Percentiles rank a stretch among this genome's conserved stretches.
Conservation (phyloP, 2,329 filamentous ascomycete species). For the Scopulariopsis brevicaulis region DNA sequence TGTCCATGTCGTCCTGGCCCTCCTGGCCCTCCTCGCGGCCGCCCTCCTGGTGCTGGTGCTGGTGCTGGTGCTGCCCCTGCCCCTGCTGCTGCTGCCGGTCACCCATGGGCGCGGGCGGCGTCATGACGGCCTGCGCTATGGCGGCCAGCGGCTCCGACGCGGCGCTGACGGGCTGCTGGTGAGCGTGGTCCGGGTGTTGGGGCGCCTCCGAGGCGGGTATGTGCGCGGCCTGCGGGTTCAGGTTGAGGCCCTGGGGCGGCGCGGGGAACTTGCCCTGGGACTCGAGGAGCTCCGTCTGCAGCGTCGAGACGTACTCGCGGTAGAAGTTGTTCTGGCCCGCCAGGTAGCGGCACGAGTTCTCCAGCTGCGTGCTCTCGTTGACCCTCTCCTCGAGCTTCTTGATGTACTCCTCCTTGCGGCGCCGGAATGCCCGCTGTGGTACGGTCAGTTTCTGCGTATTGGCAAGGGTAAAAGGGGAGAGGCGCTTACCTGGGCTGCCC, state of each 20-base stretch:
- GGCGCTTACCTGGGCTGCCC: conserved; percentile 78
- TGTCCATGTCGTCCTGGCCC: conserved; percentile 40
- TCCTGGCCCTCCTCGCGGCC: not conserved
- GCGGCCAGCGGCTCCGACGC: conserved; percentile 6
- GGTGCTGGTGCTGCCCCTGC: conserved; percentile 2
- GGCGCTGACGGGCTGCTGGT: not conserved
- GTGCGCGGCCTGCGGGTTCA: conserved; percentile 36
- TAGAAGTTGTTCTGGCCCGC: conserved; percentile 84
- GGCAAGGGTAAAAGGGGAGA: no score
- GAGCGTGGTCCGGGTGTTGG: not conserved
- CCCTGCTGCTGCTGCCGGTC: conserved; percentile 6
- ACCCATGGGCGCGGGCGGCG: conserved; percentile 2
- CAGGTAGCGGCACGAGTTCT: conserved; percentile 66
- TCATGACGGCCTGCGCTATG: conserved; percentile 4
- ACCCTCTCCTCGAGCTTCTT: conserved; percentile 95
- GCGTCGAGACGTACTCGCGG: conserved; percentile 82
- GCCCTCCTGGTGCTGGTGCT: no score
- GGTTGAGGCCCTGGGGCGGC: conserved; percentile 68
- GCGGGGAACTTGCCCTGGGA: conserved; percentile 74
- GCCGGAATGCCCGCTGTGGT: conserved; percentile 79
- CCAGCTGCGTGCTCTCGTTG: conserved; percentile 64
- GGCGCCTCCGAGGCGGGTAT: conserved; percentile 11
- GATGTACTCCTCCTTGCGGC: conserved; percentile 96
- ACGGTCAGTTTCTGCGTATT: not conserved
- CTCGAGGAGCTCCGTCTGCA: conserved; percentile 80